A percentile compares a stretch with the other conserved stretches of the same genome.
Conservation (phyloP, 495 filamentous ascomycete genomes). For the Aspergillus wentii region DNA sequence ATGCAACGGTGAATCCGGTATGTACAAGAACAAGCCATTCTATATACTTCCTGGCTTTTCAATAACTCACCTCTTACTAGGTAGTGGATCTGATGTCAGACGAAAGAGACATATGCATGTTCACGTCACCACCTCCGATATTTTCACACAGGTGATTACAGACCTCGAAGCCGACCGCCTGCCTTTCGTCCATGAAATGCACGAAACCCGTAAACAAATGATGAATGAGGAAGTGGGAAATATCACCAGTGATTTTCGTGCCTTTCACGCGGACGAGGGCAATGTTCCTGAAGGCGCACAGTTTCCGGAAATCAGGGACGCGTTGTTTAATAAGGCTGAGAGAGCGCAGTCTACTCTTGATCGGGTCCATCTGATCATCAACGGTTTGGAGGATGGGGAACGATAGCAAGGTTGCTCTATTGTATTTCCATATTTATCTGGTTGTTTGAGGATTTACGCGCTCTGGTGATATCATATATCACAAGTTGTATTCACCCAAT, state of each 20-base stretch:
- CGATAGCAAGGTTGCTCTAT: no score
- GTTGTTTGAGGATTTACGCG: no score
- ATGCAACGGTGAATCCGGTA: constrained; percentile 15
- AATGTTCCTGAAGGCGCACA: background rate
- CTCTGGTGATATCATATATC: no score
- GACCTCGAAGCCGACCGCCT: background rate
- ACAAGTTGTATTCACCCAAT: no score
- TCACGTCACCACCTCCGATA: background rate
- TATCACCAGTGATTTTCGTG: background rate
- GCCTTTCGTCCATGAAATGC: background rate
- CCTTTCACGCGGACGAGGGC: background rate
- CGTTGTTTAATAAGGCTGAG: background rate
- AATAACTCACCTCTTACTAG: background rate
- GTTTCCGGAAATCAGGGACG: background rate
- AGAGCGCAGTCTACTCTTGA: background rate
- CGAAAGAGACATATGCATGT: background rate
- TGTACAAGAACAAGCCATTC: background rate
- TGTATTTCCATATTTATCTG: no score
- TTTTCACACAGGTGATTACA: background rate
- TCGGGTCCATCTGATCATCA: background rate
- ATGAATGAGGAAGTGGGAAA: background rate
- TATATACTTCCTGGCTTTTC: background rate
- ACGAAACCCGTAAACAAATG: background rate
- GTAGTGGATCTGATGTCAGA: background rate
- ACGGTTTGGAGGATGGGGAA: no score